phyloP scores from a whole-genome alignment of 805 yeast genomes.

The Kodamaea leandrae region DNA sequence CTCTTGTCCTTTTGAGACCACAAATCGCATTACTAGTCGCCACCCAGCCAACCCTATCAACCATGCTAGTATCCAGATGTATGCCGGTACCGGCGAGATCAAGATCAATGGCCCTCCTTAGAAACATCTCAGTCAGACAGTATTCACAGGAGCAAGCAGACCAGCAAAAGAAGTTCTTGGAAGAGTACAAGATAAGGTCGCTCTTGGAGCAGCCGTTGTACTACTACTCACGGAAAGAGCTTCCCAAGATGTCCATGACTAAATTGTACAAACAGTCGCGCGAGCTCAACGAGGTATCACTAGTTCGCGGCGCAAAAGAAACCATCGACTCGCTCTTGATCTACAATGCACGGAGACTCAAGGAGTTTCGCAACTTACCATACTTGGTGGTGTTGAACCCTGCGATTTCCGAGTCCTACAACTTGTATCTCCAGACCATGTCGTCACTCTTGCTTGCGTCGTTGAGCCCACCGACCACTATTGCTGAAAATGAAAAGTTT shows the following conservation, averaged over 20 bases:
- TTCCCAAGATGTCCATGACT: conserved; percentile 53
- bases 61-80: no score
- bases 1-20: no score
- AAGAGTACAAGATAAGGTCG: conserved; percentile 56
- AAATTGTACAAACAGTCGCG: conserved; percentile 44
- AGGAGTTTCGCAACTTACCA: conserved; percentile 71
- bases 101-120: background rate
- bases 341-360: conserved; percentile 67
- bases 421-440: conserved; percentile 69
- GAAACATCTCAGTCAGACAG: background rate
- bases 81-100: no score
- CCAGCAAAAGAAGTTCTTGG: conserved; percentile 40
- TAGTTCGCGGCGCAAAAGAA: conserved; percentile 47
- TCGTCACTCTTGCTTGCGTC: conserved; percentile 33
- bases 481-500: conserved; percentile 54
- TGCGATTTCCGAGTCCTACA: conserved; percentile 73
- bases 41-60: no score
- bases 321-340: conserved; percentile 57
- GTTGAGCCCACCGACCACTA: conserved; percentile 39
- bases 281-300: conserved; percentile 36
- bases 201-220: conserved; percentile 58
- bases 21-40: no score
- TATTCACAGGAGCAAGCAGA: conserved; percentile 5
- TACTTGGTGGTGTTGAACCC: conserved; percentile 86
- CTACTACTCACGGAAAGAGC: conserved; percentile 50